Percentiles rank a stretch among this genome's conserved stretches.
These are phyloP conservation scores for Xylogone sp. DNA, from an alignment of 2,329 filamentous ascomycete genomes.

Conservation along the genomic window DNA sequence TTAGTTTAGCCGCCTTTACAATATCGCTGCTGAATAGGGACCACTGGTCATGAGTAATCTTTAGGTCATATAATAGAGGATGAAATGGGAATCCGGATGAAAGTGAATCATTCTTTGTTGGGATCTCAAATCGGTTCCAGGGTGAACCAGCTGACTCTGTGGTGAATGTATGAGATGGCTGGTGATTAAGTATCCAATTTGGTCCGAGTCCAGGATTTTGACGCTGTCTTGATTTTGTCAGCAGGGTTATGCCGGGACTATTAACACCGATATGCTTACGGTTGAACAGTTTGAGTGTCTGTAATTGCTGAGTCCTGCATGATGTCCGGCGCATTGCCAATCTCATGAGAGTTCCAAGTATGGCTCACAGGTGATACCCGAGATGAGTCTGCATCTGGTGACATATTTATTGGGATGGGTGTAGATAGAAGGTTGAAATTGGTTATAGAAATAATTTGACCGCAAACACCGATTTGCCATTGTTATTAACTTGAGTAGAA, in stretches of 20 bases:
- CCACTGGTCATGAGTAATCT: constrained; percentile 21
- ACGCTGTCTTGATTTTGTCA: neutral
- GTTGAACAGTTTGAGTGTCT: neutral
- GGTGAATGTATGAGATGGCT: too few species aligned
- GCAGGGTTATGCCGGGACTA: neutral
- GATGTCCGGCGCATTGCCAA: neutral
- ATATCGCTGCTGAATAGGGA: constrained; percentile 19
- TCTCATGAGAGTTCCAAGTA: neutral
- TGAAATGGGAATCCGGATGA: constrained; percentile 22
- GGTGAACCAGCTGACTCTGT: neutral
- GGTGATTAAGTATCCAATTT: neutral
- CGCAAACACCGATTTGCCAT: too few species aligned
- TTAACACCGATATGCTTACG: neutral
- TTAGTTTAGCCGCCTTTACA: constrained; percentile 16
- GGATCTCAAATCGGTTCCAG: constrained; percentile 13
- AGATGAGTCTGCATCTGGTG: neutral
- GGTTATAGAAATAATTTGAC: neutral
- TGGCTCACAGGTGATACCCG: neutral
- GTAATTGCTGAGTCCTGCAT: neutral
- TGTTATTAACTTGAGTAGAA: neutral
- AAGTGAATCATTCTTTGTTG: constrained; percentile 17
- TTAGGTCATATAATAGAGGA: constrained; percentile 11
- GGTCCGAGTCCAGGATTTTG: neutral
- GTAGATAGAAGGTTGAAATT: neutral
- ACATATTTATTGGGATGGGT: neutral